Percentiles rank a stretch among this genome's conserved stretches.
Conservation (phyloP, 164 flowering plant species). For the Magnolia officinalis region DNA sequence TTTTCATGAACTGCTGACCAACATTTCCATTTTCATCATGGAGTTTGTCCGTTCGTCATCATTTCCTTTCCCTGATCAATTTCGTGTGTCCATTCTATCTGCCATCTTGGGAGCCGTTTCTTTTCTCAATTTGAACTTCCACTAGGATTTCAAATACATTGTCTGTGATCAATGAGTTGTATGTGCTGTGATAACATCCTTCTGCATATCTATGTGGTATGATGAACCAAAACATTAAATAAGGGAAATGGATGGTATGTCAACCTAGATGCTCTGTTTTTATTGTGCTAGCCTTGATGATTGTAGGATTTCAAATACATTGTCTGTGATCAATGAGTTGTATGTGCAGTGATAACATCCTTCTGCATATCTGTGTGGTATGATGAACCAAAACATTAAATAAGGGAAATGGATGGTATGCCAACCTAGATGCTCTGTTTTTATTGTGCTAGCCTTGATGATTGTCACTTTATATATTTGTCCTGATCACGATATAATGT, state of each 20-base stretch:
- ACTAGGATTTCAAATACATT: background rate
- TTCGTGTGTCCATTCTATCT: background rate
- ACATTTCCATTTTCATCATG: background rate
- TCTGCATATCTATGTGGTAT: background rate
- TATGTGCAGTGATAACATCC: background rate
- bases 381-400: background rate
- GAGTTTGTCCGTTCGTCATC: background rate
- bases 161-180: too few species aligned
- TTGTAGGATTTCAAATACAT: background rate
- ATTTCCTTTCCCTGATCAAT: background rate
- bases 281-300: too few species aligned
- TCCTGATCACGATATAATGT: too few species aligned
- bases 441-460: too few species aligned
- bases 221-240: background rate
- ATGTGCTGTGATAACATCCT: background rate
- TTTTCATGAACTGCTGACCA: background rate
- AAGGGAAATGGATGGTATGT: background rate
- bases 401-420: background rate
- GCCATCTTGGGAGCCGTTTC: background rate
- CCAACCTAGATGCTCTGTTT: background rate
- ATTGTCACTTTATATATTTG: too few species aligned
- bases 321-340: too few species aligned
- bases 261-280: background rate
- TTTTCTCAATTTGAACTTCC: background rate
- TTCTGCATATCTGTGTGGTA: background rate